These are phyloP conservation scores for Xylariaceae sp. DNA, from an alignment of 2,329 filamentous ascomycete genomes.

Conservation along the genomic window DNA sequence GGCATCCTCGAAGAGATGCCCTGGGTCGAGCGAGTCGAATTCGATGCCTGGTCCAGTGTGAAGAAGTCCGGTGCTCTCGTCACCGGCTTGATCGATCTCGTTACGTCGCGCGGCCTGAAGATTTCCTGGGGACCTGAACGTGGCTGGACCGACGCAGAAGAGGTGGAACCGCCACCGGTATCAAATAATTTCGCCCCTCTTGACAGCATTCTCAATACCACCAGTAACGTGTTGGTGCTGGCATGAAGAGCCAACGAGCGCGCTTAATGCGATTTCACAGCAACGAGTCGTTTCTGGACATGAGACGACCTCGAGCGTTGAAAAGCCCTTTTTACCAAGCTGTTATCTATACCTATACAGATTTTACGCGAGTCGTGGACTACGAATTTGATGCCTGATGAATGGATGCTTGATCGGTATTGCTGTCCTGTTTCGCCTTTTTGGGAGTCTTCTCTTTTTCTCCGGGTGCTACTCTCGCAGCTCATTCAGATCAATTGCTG, in stretches of 20 bases:
- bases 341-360: neutral
- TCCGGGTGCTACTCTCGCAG: neutral
- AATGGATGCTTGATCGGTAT: neutral
- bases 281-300: neutral
- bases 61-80: constrained; percentile 62
- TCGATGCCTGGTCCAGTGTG: constrained; percentile 64
- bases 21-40: constrained; percentile 54
- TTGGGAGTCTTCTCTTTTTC: constrained; percentile 7
- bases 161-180: constrained; percentile 34
- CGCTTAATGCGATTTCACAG: neutral
- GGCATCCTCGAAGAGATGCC: constrained; percentile 54
- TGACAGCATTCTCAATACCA: constrained; percentile 16
- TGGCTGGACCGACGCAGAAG: constrained; percentile 56
- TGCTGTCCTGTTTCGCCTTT: neutral
- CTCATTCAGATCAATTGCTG: constrained; percentile 4
- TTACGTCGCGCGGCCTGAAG: constrained; percentile 42
- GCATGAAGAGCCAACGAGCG: constrained; percentile 14
- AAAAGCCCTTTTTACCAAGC: neutral
- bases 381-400: neutral
- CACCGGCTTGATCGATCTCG: constrained; percentile 51
- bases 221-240: constrained; percentile 24
- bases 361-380: neutral
- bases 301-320: neutral
- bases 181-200: constrained; percentile 25
- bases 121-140: constrained; percentile 64